phyloP scores from a whole-genome alignment of 2,329 filamentous ascomycete species.

The Pyrenochaeta sp. region DNA sequence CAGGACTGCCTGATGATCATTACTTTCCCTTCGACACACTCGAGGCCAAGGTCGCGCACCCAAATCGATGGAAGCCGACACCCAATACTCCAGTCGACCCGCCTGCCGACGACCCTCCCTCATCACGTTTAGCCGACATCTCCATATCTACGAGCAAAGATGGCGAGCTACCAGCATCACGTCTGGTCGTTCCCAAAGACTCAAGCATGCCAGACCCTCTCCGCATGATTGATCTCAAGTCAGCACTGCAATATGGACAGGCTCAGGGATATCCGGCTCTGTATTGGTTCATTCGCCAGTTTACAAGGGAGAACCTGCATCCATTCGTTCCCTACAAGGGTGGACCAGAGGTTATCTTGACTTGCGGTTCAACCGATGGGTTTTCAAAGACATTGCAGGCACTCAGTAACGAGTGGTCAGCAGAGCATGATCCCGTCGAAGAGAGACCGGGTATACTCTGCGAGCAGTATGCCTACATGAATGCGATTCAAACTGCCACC shows the following conservation, averaged over 20 bases:
- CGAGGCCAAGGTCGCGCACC: constrained; percentile 78
- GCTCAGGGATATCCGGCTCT: constrained; percentile 82
- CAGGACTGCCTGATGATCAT: constrained; percentile 79
- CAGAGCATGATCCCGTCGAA: constrained; percentile 69
- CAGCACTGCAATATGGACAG: constrained; percentile 87
- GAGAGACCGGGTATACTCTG: constrained; percentile 79
- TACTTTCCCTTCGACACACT: constrained; percentile 93
- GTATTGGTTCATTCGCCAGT: constrained; percentile 78
- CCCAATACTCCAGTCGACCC: constrained; percentile 66
- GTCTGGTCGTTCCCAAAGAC: constrained; percentile 76
- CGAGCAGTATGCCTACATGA: constrained; percentile 84
- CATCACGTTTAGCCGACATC: constrained; percentile 40
- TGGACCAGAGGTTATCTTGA: constrained; percentile 80
- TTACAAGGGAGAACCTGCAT: constrained; percentile 77
- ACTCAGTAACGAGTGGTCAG: constrained; percentile 77
- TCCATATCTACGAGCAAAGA: constrained; percentile 28
- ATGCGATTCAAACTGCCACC: constrained; percentile 70
- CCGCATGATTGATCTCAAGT: constrained; percentile 79
- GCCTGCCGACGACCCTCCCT: constrained; percentile 34
- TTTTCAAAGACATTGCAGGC: constrained; percentile 79
- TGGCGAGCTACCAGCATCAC: constrained; percentile 46
- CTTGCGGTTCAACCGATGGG: constrained; percentile 85
- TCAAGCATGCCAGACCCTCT: constrained; percentile 64
- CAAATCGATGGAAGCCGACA: constrained; percentile 76
- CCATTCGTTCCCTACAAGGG: constrained; percentile 79